These are phyloP conservation scores for Globisporangium rhizosaccharum DNA, from an alignment of 352 stramenopile genomes.

Conservation along the genomic window DNA sequence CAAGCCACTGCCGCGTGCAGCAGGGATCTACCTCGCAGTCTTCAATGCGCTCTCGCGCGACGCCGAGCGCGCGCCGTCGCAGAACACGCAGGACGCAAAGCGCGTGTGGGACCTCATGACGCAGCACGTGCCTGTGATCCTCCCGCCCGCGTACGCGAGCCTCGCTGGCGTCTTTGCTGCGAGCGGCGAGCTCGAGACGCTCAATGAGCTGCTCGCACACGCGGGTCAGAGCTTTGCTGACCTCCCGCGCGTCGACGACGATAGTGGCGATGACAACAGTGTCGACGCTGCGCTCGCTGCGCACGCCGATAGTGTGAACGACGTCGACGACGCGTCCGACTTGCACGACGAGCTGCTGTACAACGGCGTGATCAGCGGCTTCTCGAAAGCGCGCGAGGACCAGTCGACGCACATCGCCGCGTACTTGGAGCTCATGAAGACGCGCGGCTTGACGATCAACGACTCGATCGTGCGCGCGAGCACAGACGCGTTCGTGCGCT, in stretches of 20 bases:
- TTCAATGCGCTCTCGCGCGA: constrained; percentile 84
- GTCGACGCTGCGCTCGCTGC: constrained; percentile 24
- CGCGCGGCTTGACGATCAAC: constrained; percentile 46
- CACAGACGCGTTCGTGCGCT: constrained; percentile 66
- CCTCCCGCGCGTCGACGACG: constrained; percentile 18
- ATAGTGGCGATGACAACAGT: constrained; percentile 14
- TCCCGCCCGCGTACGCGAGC: constrained; percentile 76
- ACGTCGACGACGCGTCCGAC: constrained; percentile 22
- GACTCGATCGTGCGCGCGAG: constrained; percentile 72
- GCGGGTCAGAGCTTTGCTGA: constrained; percentile 34
- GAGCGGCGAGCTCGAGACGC: constrained; percentile 59
- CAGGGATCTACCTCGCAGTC: constrained; percentile 63
- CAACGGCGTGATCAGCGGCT: constrained; percentile 76
- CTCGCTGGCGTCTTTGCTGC: constrained; percentile 76
- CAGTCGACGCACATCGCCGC: constrained; percentile 56
- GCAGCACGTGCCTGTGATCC: constrained; percentile 50
- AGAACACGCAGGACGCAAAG: constrained; percentile 69
- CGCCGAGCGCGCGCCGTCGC: constrained; percentile 42
- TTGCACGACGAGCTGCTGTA: constrained; percentile 55
- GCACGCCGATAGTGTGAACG: constrained; percentile 18
- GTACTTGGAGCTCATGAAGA: constrained; percentile 53
- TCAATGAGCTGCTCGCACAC: constrained; percentile 59
- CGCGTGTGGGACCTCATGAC: constrained; percentile 76
- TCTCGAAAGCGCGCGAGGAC: constrained; percentile 68
- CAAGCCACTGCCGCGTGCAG: constrained; percentile 28